These are phyloP conservation scores for Daldinia sp. DNA, from an alignment of 2,329 filamentous ascomycete genomes.

Conservation along the genomic window DNA sequence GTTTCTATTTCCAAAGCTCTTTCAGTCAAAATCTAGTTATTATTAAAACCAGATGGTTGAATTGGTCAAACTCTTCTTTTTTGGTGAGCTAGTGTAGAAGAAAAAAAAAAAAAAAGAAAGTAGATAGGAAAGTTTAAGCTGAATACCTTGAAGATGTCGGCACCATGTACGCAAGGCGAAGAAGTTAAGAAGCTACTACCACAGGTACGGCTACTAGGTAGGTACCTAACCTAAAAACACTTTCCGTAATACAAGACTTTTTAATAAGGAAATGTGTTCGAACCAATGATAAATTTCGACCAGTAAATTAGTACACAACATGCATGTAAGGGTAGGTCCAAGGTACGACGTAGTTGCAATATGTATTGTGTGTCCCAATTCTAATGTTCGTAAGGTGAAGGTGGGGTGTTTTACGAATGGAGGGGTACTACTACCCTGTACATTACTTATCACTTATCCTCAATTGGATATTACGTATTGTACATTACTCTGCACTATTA, in stretches of 20 bases:
- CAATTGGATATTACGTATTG: conserved; percentile 22
- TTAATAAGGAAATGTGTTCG: background rate
- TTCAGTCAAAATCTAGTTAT: background rate
- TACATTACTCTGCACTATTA: background rate
- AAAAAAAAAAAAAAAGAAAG: conserved; percentile 5
- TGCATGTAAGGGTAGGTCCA: background rate
- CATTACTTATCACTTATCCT: conserved; percentile 17
- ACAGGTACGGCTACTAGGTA: background rate
- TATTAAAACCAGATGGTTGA: conserved; percentile 1
- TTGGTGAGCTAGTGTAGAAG: background rate
- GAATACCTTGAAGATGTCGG: conserved; percentile 12
- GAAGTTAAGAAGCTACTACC: conserved; percentile 3
- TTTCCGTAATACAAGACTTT: background rate
- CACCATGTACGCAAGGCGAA: conserved; percentile 13
- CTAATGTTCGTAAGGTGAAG: conserved; percentile 1
- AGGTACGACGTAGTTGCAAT: conserved; percentile 3
- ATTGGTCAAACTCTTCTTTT: background rate
- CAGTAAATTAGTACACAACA: background rate
- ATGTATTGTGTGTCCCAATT: background rate
- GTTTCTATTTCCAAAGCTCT: conserved; percentile 1
- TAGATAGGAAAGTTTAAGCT: background rate
- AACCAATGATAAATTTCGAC: background rate
- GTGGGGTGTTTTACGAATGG: conserved; percentile 18
- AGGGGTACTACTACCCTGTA: conserved; percentile 21
- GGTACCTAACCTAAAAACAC: background rate